Evolutionary conservation across 148 eudicot genomes (phyloP).

Genomic region (Limonium bicolor): DNA sequence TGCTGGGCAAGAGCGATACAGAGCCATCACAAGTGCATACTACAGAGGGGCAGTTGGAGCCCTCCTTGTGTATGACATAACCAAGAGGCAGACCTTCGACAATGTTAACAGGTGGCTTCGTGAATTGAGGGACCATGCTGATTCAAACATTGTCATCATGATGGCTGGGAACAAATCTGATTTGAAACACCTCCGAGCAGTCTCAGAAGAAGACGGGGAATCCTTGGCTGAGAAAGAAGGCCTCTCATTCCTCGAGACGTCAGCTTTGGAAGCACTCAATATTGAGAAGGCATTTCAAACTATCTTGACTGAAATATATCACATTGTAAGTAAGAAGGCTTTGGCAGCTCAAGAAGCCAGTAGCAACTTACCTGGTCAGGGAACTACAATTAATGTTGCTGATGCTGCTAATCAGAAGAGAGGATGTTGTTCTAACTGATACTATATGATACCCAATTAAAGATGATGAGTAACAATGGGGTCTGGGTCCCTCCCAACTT

Average conservation of each 20-base stretch:
- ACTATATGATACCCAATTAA: slow-evolving; percentile 2
- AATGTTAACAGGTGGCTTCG: slow-evolving; percentile 29
- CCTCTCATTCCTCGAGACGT: slow-evolving; percentile 28
- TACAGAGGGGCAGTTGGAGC: slow-evolving; percentile 36
- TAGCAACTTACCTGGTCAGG: slow-evolving; percentile 21
- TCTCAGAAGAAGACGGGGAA: slow-evolving; percentile 20
- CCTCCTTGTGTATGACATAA: slow-evolving; percentile 27
- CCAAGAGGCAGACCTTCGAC: slow-evolving; percentile 26
- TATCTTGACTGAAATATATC: slow-evolving; percentile 24
- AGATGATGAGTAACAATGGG: not conserved
- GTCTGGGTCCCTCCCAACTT: not conserved
- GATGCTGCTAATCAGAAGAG: slow-evolving; percentile 18
- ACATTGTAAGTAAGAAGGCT: slow-evolving; percentile 29
- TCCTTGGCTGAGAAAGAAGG: slow-evolving; percentile 25
- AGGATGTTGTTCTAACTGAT: slow-evolving; percentile 24
- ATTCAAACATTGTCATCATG: slow-evolving; percentile 30
- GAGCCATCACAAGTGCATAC: slow-evolving; percentile 34
- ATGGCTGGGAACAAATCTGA: slow-evolving; percentile 38
- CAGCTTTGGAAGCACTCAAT: slow-evolving; percentile 28
- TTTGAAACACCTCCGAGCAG: slow-evolving; percentile 26
- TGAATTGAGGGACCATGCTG: slow-evolving; percentile 30
- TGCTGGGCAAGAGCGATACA: slow-evolving; percentile 31
- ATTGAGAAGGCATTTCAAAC: slow-evolving; percentile 30
- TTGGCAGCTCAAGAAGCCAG: slow-evolving; percentile 33
- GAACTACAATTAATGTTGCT: slow-evolving; percentile 23